These are phyloP conservation scores for Vaccinium vitisidaea DNA, from an alignment of 148 eudicot species.

Conservation along the genomic window DNA sequence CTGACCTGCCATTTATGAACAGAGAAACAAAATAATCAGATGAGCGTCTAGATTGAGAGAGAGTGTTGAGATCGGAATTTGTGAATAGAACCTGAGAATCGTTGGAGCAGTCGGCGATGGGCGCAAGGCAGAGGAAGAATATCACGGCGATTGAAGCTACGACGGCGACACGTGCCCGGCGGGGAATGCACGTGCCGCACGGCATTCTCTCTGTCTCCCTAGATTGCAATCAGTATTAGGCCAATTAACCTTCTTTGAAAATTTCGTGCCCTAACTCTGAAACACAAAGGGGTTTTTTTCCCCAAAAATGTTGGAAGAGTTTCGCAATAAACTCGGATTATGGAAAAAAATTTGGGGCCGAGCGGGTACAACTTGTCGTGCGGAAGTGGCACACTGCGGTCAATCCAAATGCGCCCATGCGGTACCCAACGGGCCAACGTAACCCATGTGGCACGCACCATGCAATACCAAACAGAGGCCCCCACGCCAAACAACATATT, in stretches of 20 bases:
- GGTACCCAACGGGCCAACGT: too few species aligned
- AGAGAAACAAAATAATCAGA: neutral
- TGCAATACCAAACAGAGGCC: too few species aligned
- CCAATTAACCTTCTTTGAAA: neutral
- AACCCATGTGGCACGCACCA: too few species aligned
- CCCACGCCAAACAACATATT: too few species aligned
- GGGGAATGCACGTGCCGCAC: constrained; percentile 19
- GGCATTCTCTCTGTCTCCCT: constrained; percentile 14
- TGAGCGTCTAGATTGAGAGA: neutral
- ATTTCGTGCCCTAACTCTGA: neutral
- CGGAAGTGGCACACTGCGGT: too few species aligned
- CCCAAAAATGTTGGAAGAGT: too few species aligned
- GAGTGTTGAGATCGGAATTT: neutral
- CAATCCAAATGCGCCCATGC: too few species aligned
- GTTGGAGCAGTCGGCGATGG: constrained; percentile 31
- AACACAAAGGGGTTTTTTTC: too few species aligned
- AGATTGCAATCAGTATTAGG: neutral
- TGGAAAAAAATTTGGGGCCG: too few species aligned
- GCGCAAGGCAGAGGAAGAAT: constrained; percentile 30
- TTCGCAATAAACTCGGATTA: too few species aligned
- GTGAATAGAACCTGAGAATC: constrained; percentile 41
- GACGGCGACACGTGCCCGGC: constrained; percentile 16
- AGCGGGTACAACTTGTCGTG: too few species aligned
- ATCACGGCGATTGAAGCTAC: constrained; percentile 17
- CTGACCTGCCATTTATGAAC: constrained; percentile 38